Base-by-base conservation (phyloP, 1,284 basidiomycete genomes). In the Irpex sp. region DNA sequence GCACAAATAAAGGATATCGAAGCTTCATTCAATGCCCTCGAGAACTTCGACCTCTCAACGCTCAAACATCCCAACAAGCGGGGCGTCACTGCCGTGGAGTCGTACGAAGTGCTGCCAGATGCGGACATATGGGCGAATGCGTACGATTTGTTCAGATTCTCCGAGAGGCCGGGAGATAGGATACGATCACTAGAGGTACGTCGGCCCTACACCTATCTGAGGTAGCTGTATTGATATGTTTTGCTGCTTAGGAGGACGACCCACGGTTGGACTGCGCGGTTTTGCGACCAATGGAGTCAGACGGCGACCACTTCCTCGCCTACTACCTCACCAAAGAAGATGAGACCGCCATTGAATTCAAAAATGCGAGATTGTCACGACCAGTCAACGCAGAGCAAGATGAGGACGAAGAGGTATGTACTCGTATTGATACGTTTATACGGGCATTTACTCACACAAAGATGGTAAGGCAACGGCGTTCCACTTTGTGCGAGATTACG, bases 131-230 rank as follows among this genome's bases (percentile, higher is more conserved):
- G 94, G 93, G 85, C 91, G 56, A 96, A 95, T 73, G 87, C 90
- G 64, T 96, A 96, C 73, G 92, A 95, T 70, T 75, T 97, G 64
- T 91, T 97, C 80, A 82, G 89, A 66, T 97, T 96, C 73, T 89
- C 89, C 9, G 95, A 97, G 73, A 81, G 94, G 19, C 96, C 96
- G 19, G 92, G 93, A 9, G 91, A 94, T 60, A 81, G 87, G 52
- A 69, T 83, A 13, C 37, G 87, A 48, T 69, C 83, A 5, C 72
- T 84, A 15, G 89, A 93, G 70, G 88, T 88, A 62, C 61, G 83
- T 73, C 26, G 21, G 44, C 31, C 4, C 3, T 59, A 52, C 40
- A 9, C 59, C 61, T 13, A 58, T 5, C 6, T 26, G 49, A 48
- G 57, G 19, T 6, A 34, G 13, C 60, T 49, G 38, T 13, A 37